Evolutionary conservation across 164 flowering plant genomes (phyloP).

Genomic region (Vitis labrusca): DNA sequence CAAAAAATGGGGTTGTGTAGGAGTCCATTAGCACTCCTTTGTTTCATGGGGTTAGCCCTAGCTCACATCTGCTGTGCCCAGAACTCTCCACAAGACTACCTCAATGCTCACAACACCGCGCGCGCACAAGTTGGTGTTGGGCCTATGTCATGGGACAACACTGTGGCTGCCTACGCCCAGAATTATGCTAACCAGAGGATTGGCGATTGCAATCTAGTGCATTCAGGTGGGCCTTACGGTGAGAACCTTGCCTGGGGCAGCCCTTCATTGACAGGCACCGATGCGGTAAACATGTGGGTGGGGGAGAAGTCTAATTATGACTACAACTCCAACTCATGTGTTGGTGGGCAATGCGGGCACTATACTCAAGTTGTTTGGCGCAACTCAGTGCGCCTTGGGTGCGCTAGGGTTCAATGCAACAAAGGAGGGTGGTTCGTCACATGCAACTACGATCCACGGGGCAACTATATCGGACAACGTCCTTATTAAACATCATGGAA

Average conservation of each 20-base stretch:
- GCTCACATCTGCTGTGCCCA: conserved; percentile 21
- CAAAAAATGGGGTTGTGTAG: too few relatives aligned
- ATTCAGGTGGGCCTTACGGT: conserved; percentile 40
- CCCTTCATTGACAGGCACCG: neutral
- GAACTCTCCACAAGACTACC: conserved; percentile 36
- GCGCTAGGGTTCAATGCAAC: too few relatives aligned
- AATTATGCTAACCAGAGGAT: conserved; percentile 28
- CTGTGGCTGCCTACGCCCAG: conserved; percentile 31
- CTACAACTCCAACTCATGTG: too few relatives aligned
- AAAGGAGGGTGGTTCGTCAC: too few relatives aligned
- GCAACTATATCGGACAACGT: neutral
- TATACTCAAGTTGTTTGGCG: too few relatives aligned
- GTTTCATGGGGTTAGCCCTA: neutral
- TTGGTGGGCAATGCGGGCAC: too few relatives aligned
- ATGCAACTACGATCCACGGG: too few relatives aligned
- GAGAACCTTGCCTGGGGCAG: conserved; percentile 10
- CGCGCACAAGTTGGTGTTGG: conserved; percentile 32
- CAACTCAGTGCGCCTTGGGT: too few relatives aligned
- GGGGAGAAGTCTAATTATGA: too few relatives aligned
- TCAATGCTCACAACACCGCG: conserved; percentile 36
- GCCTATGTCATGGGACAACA: conserved; percentile 34
- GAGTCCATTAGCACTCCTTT: conserved; percentile 1
- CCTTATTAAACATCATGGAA: too few relatives aligned
- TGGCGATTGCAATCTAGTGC: conserved; percentile 31
- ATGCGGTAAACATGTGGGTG: neutral